These are phyloP conservation scores for Globisporangium echinulatum DNA, from an alignment of 352 stramenopile species.

Conservation along the genomic window DNA sequence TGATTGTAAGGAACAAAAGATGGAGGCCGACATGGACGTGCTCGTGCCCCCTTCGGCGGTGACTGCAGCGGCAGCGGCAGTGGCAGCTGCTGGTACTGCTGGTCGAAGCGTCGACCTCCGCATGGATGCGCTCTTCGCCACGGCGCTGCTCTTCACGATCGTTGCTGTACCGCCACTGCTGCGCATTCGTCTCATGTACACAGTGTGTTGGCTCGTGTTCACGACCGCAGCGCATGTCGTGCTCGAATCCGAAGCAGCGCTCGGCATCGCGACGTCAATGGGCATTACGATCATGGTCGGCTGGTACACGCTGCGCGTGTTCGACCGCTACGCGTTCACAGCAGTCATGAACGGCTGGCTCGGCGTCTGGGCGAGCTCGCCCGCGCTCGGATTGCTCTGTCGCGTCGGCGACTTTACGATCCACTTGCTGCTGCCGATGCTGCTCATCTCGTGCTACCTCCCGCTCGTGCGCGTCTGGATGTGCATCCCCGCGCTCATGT, in stretches of 20 bases:
- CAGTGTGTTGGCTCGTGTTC: slow-evolving; percentile 70
- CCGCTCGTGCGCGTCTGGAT: slow-evolving; percentile 77
- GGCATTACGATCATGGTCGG: slow-evolving; percentile 83
- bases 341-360: slow-evolving; percentile 69
- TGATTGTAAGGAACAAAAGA: too few relatives aligned
- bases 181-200: slow-evolving; percentile 73
- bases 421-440: slow-evolving; percentile 65
- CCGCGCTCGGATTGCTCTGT: slow-evolving; percentile 46
- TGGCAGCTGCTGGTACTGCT: neutral
- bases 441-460: slow-evolving; percentile 70
- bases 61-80: slow-evolving; percentile 9
- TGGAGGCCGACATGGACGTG: slow-evolving; percentile 20
- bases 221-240: slow-evolving; percentile 45
- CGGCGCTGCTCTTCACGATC: slow-evolving; percentile 50
- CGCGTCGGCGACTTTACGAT: slow-evolving; percentile 58
- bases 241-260: slow-evolving; percentile 38
- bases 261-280: slow-evolving; percentile 73
- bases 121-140: slow-evolving; percentile 41
- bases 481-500: slow-evolving; percentile 68
- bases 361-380: slow-evolving; percentile 66
- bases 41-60: slow-evolving; percentile 13
- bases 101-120: slow-evolving; percentile 11
- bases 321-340: slow-evolving; percentile 72
- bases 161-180: slow-evolving; percentile 50
- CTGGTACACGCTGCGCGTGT: slow-evolving; percentile 79